Base-by-base conservation (phyloP, 352 stramenopile genomes). In the Globisporangium megalacanthum region DNA sequence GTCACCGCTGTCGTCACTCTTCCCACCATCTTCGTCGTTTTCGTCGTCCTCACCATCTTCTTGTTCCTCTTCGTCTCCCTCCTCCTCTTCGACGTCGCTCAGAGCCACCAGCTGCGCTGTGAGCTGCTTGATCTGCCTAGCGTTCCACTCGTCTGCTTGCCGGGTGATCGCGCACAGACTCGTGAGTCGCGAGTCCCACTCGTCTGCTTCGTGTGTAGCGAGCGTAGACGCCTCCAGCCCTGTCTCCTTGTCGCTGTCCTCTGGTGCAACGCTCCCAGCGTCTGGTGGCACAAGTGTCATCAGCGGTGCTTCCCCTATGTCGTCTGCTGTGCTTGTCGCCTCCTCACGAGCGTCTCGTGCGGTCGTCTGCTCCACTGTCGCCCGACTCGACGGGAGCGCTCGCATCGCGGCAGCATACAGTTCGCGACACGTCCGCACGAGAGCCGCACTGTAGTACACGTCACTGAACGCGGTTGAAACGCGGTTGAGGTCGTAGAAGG, bases 141-240 rank as follows among this genome's bases (percentile, higher is more conserved):
- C 54, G 4, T 70, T 72, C 29, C 51, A 45, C 20, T 62, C 55
- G 44, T 83, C 73, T 0, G 69, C 71, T 25, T 49, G 50, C 13
- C 65, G 64, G 15, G 66, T 69, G 25, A 70, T 35, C 5, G 61
- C 50, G 7, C 56, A 48, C 29, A 80, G 60, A 10, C 53, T 73
- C 46, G 68, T 46, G 49, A 83, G 49, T 13, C 60, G 53, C 58
- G 66, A 71, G 52, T 80, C 51, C 71, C 73, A 83, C 29, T 69
- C n/a, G n/a, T n/a, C 60, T 3, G 15, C 17, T n/a, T 46, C 20
- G 10, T 4, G 25, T 29, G 25, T 29, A 29, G 25, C 25, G 25
- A 29, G 25, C 25, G 25, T 29, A 29, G 25, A 4, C 25, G 4
- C 41, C 15, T 47, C 17, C 15, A 22, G n/a, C 41, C 11, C 37